Evolutionary conservation across 768 basidiomycete species (phyloP).

Genomic region (Russula griseocarnosa): DNA sequence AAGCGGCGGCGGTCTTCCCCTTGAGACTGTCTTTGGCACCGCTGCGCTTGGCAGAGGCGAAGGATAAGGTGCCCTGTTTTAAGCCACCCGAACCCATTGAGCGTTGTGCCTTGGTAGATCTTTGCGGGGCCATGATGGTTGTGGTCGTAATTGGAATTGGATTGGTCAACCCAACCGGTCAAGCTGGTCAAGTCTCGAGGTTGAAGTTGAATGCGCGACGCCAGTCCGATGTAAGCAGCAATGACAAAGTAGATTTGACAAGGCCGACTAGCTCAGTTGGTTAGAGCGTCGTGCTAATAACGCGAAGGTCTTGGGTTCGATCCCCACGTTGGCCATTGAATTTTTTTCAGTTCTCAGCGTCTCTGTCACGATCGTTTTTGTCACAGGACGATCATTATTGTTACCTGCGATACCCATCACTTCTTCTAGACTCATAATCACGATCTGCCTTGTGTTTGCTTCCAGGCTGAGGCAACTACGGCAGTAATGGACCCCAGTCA

Average conservation of each 20-base stretch:
- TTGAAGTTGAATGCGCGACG: neutral
- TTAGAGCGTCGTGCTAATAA: conserved; percentile 90
- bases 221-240: conserved; percentile 2
- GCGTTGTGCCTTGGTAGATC: conserved; percentile 10
- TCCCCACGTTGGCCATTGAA: conserved; percentile 32
- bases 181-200: no score
- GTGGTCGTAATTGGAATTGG: neutral
- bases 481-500: conserved; percentile 18
- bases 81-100: conserved; percentile 13
- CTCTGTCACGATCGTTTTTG: neutral
- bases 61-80: conserved; percentile 25
- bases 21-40: conserved; percentile 23
- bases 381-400: neutral
- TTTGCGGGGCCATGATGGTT: conserved; percentile 21
- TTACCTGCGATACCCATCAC: neutral
- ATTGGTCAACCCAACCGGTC: no score
- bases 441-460: neutral
- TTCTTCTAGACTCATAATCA: neutral
- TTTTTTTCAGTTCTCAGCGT: neutral
- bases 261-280: conserved; percentile 90
- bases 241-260: rapidly evolving
- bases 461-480: conserved; percentile 1
- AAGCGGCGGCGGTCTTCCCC: conserved; percentile 3
- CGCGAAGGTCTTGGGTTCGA: conserved; percentile 35
- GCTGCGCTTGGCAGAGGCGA: conserved; percentile 27